Evolutionary conservation across 371 early-diverging fungal species (phyloP).

Genomic region (Apophysomyces ossiformis): DNA sequence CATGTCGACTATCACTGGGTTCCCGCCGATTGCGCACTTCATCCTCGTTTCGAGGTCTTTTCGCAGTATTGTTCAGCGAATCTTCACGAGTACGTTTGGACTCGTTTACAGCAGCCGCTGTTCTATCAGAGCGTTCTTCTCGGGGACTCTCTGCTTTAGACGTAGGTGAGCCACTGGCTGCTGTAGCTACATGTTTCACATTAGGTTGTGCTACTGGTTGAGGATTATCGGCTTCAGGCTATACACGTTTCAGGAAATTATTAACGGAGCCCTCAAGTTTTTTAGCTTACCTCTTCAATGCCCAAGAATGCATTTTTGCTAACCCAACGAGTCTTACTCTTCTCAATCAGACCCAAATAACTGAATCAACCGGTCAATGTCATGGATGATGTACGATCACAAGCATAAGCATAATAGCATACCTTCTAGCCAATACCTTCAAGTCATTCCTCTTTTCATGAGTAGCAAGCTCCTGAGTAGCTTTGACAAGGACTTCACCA

Average conservation of each 20-base stretch:
- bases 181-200: background rate
- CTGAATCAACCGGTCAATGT: conserved; percentile 12
- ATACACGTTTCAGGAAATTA: background rate
- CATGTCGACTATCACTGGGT: conserved; percentile 16
- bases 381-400: background rate
- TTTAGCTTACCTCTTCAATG: conserved; percentile 15
- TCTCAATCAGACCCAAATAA: conserved; percentile 39
- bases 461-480: conserved; percentile 36
- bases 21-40: conserved; percentile 19
- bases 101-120: background rate
- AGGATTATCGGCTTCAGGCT: conserved; percentile 12
- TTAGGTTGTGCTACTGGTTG: conserved; percentile 4
- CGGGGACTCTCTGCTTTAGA: background rate
- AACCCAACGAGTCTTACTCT: conserved; percentile 38
- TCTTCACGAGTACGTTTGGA: conserved; percentile 19
- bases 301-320: conserved; percentile 39
- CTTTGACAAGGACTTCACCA: conserved; percentile 48
- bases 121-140: conserved; percentile 7
- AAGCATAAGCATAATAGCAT: background rate
- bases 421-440: conserved; percentile 47
- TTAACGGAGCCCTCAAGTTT: background rate
- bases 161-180: background rate
- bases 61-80: conserved; percentile 6
- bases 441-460: conserved; percentile 43
- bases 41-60: conserved; percentile 17